Evolutionary conservation across 345 rosid species (phyloP), one percentile per base, ranked within the genome.

Genomic region (Lepidium aucheri): DNA sequence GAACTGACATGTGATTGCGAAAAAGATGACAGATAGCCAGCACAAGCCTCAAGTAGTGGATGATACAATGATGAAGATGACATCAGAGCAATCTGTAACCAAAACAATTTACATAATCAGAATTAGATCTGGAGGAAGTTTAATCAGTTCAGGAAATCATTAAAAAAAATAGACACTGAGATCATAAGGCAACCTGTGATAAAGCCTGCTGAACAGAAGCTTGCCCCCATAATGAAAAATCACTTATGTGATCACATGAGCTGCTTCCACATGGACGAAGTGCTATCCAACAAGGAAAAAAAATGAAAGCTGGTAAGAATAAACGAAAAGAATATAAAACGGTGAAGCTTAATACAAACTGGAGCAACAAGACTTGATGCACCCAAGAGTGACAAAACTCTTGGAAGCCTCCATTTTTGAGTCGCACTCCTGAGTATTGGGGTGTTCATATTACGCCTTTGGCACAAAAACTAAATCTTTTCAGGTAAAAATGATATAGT

Each of bases 1-100:
- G 70, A 53, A 86, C 92, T 7, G 35, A 86, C 96, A 79, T 89
- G 96, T 70, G 92, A 86, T 60, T 82, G 88, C 42, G 90, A 89
- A 83, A 80, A 89, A 34, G 92, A 86, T 46, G 88, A 80, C 26
- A 89, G 79, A 74, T 83, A 89, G 72, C 96, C 88, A 45, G 90
- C 85, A 65, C 87, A 80, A 39, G 96, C 88, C 53, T 73, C 80
- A 72, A 89, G 86, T 51, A 89, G 88, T 1, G 90, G 83, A 33
- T 76, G 83, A 69, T 81, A 86, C 60, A 77, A 58, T 53, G 87
- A 56, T 17, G 90, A 89, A 69, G 85, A 81, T 11, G 85, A 76
- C 44, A 77, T 86, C 53, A 77, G 79, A 14, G 84, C 92, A 78
- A 89, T 80, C 96, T 89, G 96, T 83, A 84, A 57, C 55, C 41